These are phyloP conservation scores for Cyberlindnera americana DNA, from an alignment of 805 yeast species.

Conservation along the genomic window DNA sequence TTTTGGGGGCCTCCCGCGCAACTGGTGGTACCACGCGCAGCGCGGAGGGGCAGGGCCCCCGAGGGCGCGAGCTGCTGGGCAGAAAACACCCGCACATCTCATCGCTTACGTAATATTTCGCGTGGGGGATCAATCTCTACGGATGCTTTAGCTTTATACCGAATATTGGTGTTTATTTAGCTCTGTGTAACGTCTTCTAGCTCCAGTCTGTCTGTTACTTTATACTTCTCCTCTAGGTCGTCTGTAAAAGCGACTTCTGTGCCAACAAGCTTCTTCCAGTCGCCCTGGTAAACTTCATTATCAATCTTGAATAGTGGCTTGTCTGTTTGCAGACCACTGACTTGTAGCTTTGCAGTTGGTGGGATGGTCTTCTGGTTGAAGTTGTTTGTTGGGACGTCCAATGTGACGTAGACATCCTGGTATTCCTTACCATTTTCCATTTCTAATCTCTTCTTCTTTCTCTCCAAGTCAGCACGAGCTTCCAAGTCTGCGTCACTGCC, in stretches of 20 bases:
- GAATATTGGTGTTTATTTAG: too few relatives aligned
- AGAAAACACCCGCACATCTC: too few relatives aligned
- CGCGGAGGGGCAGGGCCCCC: too few relatives aligned
- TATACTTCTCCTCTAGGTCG: slow-evolving; percentile 21
- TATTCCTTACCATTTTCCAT: slow-evolving; percentile 29
- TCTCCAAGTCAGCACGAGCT: slow-evolving; percentile 36
- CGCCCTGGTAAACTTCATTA: slow-evolving; percentile 61
- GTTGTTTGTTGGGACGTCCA: slow-evolving; percentile 44
- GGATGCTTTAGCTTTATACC: too few relatives aligned
- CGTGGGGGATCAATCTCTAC: too few relatives aligned
- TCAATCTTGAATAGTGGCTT: slow-evolving; percentile 58
- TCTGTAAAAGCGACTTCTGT: slow-evolving; percentile 50
- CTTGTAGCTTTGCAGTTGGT: slow-evolving; percentile 43
- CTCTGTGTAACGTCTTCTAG: slow-evolving; percentile 25
- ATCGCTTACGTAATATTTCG: too few relatives aligned
- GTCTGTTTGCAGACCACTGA: slow-evolving; percentile 52
- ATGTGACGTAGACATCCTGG: slow-evolving; percentile 49
- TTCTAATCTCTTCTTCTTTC: slow-evolving; percentile 10
- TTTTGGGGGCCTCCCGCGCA: neutral
- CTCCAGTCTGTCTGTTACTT: slow-evolving; percentile 20
- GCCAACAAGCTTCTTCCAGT: slow-evolving; percentile 77
- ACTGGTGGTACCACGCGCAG: slow-evolving; percentile 7
- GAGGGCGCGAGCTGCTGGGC: neutral
- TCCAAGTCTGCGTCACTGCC: slow-evolving; percentile 86
- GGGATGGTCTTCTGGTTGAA: slow-evolving; percentile 31